Evolutionary conservation across 106 monocot species (phyloP), one percentile per base, ranked within the genome.

Genomic region (Apostasia shenzhenica): DNA sequence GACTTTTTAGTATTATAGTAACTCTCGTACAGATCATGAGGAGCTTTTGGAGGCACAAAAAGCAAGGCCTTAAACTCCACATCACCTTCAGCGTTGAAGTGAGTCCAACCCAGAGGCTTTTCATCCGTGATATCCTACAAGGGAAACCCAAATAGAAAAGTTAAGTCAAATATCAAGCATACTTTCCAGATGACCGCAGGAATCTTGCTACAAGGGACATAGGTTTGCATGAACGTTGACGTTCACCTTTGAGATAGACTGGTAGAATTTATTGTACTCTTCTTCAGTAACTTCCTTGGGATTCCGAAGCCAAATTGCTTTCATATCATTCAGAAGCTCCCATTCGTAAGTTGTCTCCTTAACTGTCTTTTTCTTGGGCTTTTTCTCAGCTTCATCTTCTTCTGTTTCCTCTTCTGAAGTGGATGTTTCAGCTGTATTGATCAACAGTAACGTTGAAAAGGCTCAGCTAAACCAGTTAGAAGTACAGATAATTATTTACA

Each of bases 51-150:
- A 48, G 97, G 97, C 43, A 99, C 89, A 78, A 93, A 99, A 3
- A 99, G 79, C 67, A 99, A 70, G 3, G 97, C 97, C 70, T 93
- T 99, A 76, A 99, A 99, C 72, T 99, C 97, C 42, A 99, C 97
- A 81, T 99, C 97, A 76, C 97, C 97, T 80, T 99, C 97, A 49
- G 97, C 97, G 59, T 66, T 81, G 68, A 99, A 99, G 79, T 99
- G 97, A 63, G 87, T 99, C 92, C 92, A 93, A 11, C 85, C 63
- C 48, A 93, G 41, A 42, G 97, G 97, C 61, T 99, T 99, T 45
- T 99, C 97, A 56, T 99, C 93, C 51, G 85, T 58, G 11, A 93
- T 93, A 87, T 99, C 97, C 97, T 99, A 67, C 2, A 65, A 45
- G 45, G 5, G 52, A 48, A 67, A 61, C 6, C 4, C 1, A 45